Evolutionary conservation across 345 rosid species (phyloP).

Genomic region (Gynandropsis gynandra): DNA sequence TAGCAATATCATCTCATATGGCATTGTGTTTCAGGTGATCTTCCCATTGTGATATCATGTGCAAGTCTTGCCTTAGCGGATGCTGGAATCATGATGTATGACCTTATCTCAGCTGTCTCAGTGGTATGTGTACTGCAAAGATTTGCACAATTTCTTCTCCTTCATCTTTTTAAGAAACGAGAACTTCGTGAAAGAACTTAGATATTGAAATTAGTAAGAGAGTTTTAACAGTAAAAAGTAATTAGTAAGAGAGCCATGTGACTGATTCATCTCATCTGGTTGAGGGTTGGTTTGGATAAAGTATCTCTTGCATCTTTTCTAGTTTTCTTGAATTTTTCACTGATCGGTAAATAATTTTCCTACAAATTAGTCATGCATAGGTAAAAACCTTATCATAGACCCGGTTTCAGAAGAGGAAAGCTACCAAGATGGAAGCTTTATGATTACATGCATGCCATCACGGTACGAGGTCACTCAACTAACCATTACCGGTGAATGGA

Average conservation of each 20-base stretch:
- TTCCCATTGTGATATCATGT: constrained; percentile 80
- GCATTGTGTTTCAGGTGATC: constrained; percentile 58
- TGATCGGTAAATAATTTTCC: constrained; percentile 15
- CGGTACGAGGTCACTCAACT: constrained; percentile 85
- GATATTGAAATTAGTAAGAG: constrained; percentile 2
- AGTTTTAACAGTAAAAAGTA: too few species aligned
- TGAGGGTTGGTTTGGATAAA: neutral
- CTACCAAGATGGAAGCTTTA: constrained; percentile 77
- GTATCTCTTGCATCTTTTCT: neutral
- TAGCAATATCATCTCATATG: constrained; percentile 3
- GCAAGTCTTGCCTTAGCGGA: constrained; percentile 97
- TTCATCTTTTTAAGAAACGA: neutral
- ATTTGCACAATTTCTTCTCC: neutral
- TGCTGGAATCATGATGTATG: constrained; percentile 95
- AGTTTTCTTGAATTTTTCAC: neutral
- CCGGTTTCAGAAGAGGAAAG: constrained; percentile 80
- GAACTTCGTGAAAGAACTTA: neutral
- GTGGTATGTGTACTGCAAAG: constrained; percentile 43
- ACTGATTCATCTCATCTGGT: too few species aligned
- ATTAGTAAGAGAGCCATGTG: neutral
- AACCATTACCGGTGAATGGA: constrained; percentile 79
- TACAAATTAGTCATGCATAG: constrained; percentile 58
- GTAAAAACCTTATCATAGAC: constrained; percentile 68
- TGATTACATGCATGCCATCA: constrained; percentile 86
- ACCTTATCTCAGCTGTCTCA: constrained; percentile 84